Conservation (phyloP, 2,329 filamentous ascomycete genomes). For the Fonsecaea nubica region DNA sequence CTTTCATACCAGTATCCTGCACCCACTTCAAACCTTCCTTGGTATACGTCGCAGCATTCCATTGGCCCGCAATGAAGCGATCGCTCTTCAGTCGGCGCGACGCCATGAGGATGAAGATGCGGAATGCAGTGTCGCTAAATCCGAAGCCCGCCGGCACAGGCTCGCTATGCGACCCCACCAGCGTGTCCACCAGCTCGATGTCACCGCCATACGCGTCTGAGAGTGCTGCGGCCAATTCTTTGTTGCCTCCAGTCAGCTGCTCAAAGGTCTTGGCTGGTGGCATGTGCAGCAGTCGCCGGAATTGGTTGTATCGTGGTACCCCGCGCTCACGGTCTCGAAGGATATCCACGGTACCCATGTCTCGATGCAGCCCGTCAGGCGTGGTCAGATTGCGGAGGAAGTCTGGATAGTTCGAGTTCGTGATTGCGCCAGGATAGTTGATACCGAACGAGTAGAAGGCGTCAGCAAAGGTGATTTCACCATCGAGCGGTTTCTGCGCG, state of each 20-base stretch:
- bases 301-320: constrained; percentile 42
- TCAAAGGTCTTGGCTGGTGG: constrained; percentile 47
- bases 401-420: constrained; percentile 49
- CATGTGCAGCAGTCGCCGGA: constrained; percentile 52
- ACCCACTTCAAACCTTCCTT: constrained; percentile 52
- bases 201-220: constrained; percentile 49
- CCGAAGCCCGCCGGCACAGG: constrained; percentile 55
- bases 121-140: constrained; percentile 57
- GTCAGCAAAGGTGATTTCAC: constrained; percentile 45
- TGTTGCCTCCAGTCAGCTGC: constrained; percentile 50
- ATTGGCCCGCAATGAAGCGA: constrained; percentile 29
- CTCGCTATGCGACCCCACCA: constrained; percentile 54
- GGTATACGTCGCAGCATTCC: constrained; percentile 27
- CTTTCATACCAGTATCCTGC: constrained; percentile 49
- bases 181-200: constrained; percentile 52
- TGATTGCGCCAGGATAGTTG: constrained; percentile 57
- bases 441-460: constrained; percentile 56
- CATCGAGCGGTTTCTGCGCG: constrained; percentile 26
- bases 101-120: constrained; percentile 43
- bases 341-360: constrained; percentile 51
- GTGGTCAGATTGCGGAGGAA: constrained; percentile 52
- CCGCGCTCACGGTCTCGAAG: constrained; percentile 29
- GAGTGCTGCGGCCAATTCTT: constrained; percentile 47
- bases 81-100: constrained; percentile 27
- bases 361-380: constrained; percentile 46